Base-by-base conservation (phyloP, 257 asterid genomes). In the Petunia axillaris region DNA sequence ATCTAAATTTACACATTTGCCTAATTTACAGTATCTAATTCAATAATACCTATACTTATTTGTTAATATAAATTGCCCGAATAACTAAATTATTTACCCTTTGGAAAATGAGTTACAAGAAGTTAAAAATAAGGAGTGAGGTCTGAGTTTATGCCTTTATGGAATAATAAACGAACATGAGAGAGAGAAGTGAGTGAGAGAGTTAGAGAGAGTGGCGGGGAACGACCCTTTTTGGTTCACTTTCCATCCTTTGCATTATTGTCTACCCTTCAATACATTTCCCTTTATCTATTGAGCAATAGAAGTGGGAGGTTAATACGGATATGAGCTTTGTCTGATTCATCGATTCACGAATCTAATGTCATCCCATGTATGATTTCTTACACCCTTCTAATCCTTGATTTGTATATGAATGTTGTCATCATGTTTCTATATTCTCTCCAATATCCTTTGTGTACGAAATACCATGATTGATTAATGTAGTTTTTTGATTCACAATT, bases 171-270 rank as follows among this genome's bases (percentile, higher is more conserved):
- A 64, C 2, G 10, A 11, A 37, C 43, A 64, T 65, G 74, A 39
- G 70, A 1, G 4, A 2, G 10, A 0, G 11, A 6, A 0, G 13
- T 2, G 6, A 40, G 7, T 9, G 75, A 55, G 7, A 60, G 60
- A 54, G 60, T n/a, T 43, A n/a, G 76, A 68, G 76, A 46, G 59
- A 46, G 59, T 70, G 11, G 2, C 77, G 77, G 77, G 5, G 77
- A 25, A 46, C 77, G 10, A 46, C 16, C 77, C 59, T 25, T 70
- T 68, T 70, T 70, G 10, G 9, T 70, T 25, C 41, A 9, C 25
- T 25, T 43, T 46, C 58, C 76, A 43, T 43, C 76, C 57, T 9
- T 41, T 35, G n/a, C n/a, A n/a, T n/a, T n/a, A n/a, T n/a, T n/a
- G n/a, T 70, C 46, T 70, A 16, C 5, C 43, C 43, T 46, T 9